Evolutionary conservation across 805 yeast genomes (phyloP).

Genomic region (Barnettozyma vustinii): DNA sequence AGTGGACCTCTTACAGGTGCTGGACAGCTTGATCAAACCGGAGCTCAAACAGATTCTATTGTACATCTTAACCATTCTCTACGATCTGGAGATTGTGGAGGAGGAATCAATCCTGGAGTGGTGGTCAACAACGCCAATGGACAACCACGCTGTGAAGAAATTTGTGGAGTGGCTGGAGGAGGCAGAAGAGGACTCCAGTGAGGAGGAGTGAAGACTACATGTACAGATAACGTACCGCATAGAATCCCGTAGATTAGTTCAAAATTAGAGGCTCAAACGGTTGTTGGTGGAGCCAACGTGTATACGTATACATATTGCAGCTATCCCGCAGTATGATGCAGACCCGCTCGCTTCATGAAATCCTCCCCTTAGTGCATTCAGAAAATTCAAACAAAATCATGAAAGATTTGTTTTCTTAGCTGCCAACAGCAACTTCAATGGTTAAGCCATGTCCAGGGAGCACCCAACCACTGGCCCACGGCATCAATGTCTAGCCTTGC

Average conservation of each 20-base stretch:
- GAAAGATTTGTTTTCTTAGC: too few species aligned
- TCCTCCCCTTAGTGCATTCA: too few species aligned
- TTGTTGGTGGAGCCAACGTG: too few species aligned
- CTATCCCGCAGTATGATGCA: too few species aligned
- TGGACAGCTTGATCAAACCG: slow-evolving; percentile 39
- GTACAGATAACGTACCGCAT: slow-evolving; percentile 23
- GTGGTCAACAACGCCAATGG: slow-evolving; percentile 57
- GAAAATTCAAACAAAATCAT: too few species aligned
- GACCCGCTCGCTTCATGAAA: too few species aligned
- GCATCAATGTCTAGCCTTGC: too few species aligned
- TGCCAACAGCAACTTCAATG: too few species aligned
- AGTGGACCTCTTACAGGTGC: slow-evolving; percentile 52
- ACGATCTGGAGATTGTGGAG: slow-evolving; percentile 76
- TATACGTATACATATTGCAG: too few species aligned
- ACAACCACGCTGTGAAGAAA: slow-evolving; percentile 48
- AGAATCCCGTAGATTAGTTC: background rate
- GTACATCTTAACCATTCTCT: slow-evolving; percentile 53
- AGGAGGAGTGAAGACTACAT: slow-evolving; percentile 53
- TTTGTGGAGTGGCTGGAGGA: slow-evolving; percentile 86
- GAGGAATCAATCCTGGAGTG: slow-evolving; percentile 77
- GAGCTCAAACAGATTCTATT: slow-evolving; percentile 38
- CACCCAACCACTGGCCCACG: too few species aligned
- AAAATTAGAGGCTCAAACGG: background rate
- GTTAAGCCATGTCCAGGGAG: too few species aligned
- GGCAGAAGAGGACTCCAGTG: slow-evolving; percentile 56